Conservation (phyloP, 148 eudicot genomes). For the Camellia lanceoleosa region DNA sequence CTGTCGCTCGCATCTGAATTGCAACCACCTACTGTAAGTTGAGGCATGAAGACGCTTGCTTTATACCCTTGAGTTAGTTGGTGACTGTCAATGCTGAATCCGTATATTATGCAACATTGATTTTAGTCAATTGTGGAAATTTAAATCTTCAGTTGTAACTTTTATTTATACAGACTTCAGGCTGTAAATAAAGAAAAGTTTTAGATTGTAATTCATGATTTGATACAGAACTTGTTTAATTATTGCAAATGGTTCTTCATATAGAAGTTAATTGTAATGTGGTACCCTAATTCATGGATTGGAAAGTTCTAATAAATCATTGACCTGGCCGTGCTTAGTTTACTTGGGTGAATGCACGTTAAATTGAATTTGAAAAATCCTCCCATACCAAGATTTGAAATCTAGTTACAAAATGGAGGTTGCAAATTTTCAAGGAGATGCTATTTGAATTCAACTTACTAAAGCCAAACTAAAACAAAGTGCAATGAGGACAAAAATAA, state of each 20-base stretch:
- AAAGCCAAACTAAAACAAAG: not conserved
- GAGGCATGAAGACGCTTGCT: not conserved
- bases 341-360: not conserved
- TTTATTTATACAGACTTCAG: not conserved
- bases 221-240: not conserved
- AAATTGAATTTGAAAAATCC: not conserved
- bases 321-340: no score
- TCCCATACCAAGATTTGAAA: not conserved
- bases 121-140: not conserved
- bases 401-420: not conserved
- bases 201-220: not conserved
- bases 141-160: not conserved
- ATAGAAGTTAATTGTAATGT: not conserved
- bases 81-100: not conserved
- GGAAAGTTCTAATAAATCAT: not conserved
- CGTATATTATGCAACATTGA: not conserved
- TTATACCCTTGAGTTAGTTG: not conserved
- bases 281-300: not conserved
- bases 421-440: not conserved
- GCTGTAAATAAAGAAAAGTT: not conserved
- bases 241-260: not conserved
- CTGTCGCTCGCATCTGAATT: not conserved
- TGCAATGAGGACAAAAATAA: not conserved
- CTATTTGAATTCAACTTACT: not conserved
- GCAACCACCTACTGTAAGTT: slow-evolving; percentile 3